Evolutionary conservation across 345 rosid genomes (phyloP).

Genomic region (Rhodomyrtus tomentosa): DNA sequence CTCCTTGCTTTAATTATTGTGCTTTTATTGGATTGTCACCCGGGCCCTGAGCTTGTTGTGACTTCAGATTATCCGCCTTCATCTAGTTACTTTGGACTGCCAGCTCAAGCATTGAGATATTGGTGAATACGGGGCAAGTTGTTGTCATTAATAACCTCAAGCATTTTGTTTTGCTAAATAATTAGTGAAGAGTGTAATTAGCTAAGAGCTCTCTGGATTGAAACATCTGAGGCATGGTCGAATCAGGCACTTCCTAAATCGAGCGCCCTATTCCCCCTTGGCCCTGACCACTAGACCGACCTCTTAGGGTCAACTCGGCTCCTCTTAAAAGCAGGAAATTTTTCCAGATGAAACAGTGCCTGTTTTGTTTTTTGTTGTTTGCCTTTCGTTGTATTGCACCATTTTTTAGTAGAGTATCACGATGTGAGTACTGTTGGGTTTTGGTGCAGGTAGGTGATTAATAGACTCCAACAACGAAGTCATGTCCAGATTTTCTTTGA

Average conservation of each 20-base stretch:
- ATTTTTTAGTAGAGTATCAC: background rate
- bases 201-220: background rate
- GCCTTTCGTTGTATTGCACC: background rate
- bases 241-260: background rate
- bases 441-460: background rate
- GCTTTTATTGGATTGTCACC: background rate
- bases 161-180: background rate
- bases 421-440: background rate
- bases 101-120: background rate
- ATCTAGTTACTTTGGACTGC: background rate
- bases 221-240: background rate
- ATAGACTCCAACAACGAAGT: background rate
- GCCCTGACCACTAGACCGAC: background rate
- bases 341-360: background rate
- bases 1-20: background rate
- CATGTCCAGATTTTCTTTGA: background rate
- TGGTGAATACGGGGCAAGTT: background rate
- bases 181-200: background rate
- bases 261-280: background rate
- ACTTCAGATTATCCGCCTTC: background rate
- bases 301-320: background rate
- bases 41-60: background rate
- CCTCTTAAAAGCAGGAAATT: background rate
- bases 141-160: background rate
- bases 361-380: background rate